These are phyloP conservation scores for Ramicandelaber brevisporus DNA, from an alignment of 192 early-diverging fungal species.

Conservation along the genomic window DNA sequence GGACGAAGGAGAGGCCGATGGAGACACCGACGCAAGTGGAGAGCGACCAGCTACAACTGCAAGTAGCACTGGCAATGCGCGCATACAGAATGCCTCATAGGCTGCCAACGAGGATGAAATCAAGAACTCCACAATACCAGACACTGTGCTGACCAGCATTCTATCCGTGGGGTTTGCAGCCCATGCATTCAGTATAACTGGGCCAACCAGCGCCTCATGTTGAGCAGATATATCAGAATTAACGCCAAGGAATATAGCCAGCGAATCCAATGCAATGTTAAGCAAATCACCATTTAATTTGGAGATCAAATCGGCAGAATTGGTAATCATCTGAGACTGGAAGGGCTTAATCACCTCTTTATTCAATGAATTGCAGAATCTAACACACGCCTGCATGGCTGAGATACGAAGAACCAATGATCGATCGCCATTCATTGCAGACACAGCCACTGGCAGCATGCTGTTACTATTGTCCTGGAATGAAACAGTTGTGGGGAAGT, in stretches of 20 bases:
- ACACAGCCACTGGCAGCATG: too few species aligned
- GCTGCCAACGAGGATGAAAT: constrained; percentile 36
- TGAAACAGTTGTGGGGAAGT: too few species aligned
- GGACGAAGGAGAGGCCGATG: too few species aligned
- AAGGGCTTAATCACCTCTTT: constrained; percentile 9
- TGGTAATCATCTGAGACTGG: constrained; percentile 9
- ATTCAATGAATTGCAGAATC: constrained; percentile 13
- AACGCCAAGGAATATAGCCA: constrained; percentile 21
- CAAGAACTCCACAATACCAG: constrained; percentile 54
- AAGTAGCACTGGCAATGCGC: constrained; percentile 42
- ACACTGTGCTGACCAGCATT: constrained; percentile 42
- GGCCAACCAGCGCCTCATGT: constrained; percentile 42
- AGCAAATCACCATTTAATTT: constrained; percentile 19
- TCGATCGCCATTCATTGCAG: too few species aligned
- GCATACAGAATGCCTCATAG: constrained; percentile 34
- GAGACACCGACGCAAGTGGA: too few species aligned
- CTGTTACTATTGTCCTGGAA: too few species aligned
- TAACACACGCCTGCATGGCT: constrained; percentile 16
- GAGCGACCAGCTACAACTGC: constrained; percentile 19
- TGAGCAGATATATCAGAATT: constrained; percentile 42
- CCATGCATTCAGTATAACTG: constrained; percentile 57
- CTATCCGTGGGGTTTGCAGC: constrained; percentile 47
- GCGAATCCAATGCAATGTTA: constrained; percentile 15
- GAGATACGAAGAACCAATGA: too few species aligned
- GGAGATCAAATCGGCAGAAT: constrained; percentile 11